These are phyloP conservation scores for Avicennia marina DNA, from an alignment of 257 asterid genomes.

Conservation along the genomic window DNA sequence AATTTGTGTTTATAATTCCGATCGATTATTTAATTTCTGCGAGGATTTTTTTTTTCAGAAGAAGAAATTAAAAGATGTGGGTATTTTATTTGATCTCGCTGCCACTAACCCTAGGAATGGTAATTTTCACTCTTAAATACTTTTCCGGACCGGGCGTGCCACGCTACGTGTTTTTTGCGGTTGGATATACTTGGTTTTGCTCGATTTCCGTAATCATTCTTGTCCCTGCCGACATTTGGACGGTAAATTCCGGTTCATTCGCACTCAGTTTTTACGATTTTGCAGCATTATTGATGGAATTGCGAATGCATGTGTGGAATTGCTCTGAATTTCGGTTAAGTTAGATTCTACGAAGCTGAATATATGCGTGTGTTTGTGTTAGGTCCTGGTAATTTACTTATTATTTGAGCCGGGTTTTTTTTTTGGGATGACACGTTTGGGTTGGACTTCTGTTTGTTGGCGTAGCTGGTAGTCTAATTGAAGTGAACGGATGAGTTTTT, in stretches of 20 bases:
- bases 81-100: slow-evolving; percentile 95
- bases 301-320: neutral
- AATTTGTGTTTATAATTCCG: neutral
- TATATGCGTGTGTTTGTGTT: too few relatives aligned
- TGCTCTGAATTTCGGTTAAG: too few relatives aligned
- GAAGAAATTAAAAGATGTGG: slow-evolving; percentile 63
- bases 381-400: too few relatives aligned
- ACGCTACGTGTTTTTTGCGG: slow-evolving; percentile 81
- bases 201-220: slow-evolving; percentile 90
- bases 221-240: slow-evolving; percentile 99
- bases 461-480: too few relatives aligned
- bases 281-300: neutral
- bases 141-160: slow-evolving; percentile 96
- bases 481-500: too few relatives aligned
- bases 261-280: neutral
- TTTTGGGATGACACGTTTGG: too few relatives aligned
- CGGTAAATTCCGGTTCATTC: slow-evolving; percentile 43
- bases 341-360: too few relatives aligned
- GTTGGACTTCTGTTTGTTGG: too few relatives aligned
- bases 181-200: slow-evolving; percentile 98
- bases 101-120: slow-evolving; percentile 93
- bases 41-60: neutral
- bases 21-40: too few relatives aligned
- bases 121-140: slow-evolving; percentile 70
- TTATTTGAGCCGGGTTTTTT: too few relatives aligned